phyloP scores from a whole-genome alignment of 2,329 filamentous ascomycete species.

The Cryphonectria nitschkei region DNA sequence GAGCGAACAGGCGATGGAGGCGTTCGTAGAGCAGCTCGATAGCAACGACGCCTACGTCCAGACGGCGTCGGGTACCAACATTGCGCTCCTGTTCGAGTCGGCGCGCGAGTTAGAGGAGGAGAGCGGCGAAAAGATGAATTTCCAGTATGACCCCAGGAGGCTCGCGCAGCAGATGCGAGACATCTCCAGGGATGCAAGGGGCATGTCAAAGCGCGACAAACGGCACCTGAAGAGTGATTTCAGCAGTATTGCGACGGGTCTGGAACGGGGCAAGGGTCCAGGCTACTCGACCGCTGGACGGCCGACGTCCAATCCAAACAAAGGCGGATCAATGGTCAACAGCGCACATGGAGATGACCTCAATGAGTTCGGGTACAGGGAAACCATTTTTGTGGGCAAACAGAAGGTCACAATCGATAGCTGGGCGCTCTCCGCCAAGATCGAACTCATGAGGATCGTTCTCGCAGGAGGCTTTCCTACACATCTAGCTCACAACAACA shows the following conservation, averaged over 20 bases:
- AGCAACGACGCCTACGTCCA: conserved; percentile 74
- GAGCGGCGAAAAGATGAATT: conserved; percentile 51
- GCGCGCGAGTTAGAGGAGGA: conserved; percentile 53
- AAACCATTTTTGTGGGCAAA: conserved; percentile 53
- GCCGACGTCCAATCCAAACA: conserved; percentile 47
- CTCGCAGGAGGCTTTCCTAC: conserved; percentile 50
- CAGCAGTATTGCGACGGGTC: conserved; percentile 56
- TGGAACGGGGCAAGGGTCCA: conserved; percentile 58
- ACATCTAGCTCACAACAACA: conserved; percentile 46
- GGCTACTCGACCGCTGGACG: conserved; percentile 55
- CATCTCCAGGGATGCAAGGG: conserved; percentile 52
- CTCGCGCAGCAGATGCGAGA: conserved; percentile 53
- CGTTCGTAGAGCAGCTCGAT: conserved; percentile 84
- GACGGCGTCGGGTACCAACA: conserved; percentile 76
- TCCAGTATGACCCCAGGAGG: conserved; percentile 55
- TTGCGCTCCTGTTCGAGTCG: conserved; percentile 82
- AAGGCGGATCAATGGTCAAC: conserved; percentile 46
- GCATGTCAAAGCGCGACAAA: conserved; percentile 53
- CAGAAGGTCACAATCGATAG: conserved; percentile 51
- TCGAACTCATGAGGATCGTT: conserved; percentile 52
- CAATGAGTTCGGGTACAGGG: conserved; percentile 56
- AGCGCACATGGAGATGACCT: conserved; percentile 45
- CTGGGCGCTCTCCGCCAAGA: conserved; percentile 54
- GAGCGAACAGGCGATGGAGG: conserved; percentile 74
- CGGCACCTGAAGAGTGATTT: conserved; percentile 53